Conservation (phyloP, 805 yeast genomes). For the Metschnikowia aberdeeniae region DNA sequence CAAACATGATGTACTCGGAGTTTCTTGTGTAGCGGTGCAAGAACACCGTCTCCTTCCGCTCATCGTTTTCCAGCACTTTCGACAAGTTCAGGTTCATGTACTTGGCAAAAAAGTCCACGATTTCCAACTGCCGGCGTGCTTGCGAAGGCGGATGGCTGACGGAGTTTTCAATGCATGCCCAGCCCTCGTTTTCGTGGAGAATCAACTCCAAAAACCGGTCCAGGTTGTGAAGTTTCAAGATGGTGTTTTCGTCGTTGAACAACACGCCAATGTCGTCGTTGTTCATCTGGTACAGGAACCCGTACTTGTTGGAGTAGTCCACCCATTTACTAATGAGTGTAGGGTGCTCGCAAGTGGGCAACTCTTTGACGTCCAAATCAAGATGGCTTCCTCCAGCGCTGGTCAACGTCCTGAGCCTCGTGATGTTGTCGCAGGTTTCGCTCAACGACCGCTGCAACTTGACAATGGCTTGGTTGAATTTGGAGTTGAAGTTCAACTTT, state of each 20-base stretch:
- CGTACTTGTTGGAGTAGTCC: slow-evolving; percentile 93
- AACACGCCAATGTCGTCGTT: slow-evolving; percentile 88
- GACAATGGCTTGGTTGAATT: slow-evolving; percentile 35
- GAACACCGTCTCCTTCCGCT: slow-evolving; percentile 64
- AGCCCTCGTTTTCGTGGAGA: slow-evolving; percentile 41
- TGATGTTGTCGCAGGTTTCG: slow-evolving; percentile 37
- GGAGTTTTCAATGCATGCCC: slow-evolving; percentile 46
- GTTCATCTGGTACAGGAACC: slow-evolving; percentile 88
- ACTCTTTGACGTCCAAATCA: slow-evolving; percentile 30
- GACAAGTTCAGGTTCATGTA: slow-evolving; percentile 91
- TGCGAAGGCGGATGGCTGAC: slow-evolving; percentile 41
- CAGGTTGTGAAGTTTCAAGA: slow-evolving; percentile 64
- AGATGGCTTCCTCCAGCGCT: slow-evolving; percentile 20
- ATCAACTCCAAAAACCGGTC: slow-evolving; percentile 62
- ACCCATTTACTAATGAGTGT: slow-evolving; percentile 92
- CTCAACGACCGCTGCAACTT: slow-evolving; percentile 34
- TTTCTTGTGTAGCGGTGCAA: slow-evolving; percentile 80
- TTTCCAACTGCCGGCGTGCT: slow-evolving; percentile 69
- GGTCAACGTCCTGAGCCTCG: slow-evolving; percentile 39
- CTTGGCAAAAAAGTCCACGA: slow-evolving; percentile 81
- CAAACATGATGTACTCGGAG: slow-evolving; percentile 82
- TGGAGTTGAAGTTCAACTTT: slow-evolving; percentile 37
- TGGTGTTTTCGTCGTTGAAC: slow-evolving; percentile 80
- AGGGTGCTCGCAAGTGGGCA: slow-evolving; percentile 52
- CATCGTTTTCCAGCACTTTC: slow-evolving; percentile 65